Conservation (phyloP, 2,329 filamentous ascomycete species). For the Rasamsonia emersonii region DNA sequence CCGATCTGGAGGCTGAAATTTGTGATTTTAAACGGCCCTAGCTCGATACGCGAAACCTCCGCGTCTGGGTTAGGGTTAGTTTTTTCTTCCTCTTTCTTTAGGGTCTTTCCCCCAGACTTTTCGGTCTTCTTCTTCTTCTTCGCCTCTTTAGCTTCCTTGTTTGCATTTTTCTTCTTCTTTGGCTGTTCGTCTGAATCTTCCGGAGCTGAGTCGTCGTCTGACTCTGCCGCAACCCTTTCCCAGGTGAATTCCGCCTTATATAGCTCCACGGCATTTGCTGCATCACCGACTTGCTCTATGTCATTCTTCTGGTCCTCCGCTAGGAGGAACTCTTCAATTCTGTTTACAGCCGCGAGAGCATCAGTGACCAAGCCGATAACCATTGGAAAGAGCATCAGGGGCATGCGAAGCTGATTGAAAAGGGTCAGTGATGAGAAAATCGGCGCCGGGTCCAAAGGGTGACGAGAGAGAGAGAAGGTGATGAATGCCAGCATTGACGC, state of each 20-base stretch:
- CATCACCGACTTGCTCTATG: conserved; percentile 46
- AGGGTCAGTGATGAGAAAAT: conserved; percentile 85
- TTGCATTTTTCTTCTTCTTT: not conserved
- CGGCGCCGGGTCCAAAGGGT: conserved; percentile 60
- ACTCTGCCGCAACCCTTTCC: conserved; percentile 47
- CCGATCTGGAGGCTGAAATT: conserved; percentile 18
- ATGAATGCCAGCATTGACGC: conserved; percentile 90
- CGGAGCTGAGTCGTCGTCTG: too few species aligned
- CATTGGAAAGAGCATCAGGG: conserved; percentile 75
- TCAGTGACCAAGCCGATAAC: conserved; percentile 82
- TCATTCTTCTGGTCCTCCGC: conserved; percentile 73
- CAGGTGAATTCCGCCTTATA: conserved; percentile 71
- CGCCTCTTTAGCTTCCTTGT: conserved; percentile 6
- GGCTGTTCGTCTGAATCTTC: too few species aligned
- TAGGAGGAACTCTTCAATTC: conserved; percentile 75
- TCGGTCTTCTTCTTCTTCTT: conserved; percentile 4
- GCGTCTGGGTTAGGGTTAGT: conserved; percentile 1
- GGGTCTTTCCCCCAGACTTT: conserved; percentile 7
- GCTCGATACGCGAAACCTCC: not conserved
- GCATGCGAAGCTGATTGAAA: conserved; percentile 80
- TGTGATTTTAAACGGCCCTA: conserved; percentile 26
- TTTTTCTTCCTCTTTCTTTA: conserved; percentile 5
- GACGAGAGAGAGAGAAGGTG: conserved; percentile 54
- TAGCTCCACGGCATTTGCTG: conserved; percentile 55
- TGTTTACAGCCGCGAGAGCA: conserved; percentile 69